These are phyloP conservation scores for Uncinocarpus reesii DNA, from an alignment of 2,329 filamentous ascomycete species.

Conservation along the genomic window DNA sequence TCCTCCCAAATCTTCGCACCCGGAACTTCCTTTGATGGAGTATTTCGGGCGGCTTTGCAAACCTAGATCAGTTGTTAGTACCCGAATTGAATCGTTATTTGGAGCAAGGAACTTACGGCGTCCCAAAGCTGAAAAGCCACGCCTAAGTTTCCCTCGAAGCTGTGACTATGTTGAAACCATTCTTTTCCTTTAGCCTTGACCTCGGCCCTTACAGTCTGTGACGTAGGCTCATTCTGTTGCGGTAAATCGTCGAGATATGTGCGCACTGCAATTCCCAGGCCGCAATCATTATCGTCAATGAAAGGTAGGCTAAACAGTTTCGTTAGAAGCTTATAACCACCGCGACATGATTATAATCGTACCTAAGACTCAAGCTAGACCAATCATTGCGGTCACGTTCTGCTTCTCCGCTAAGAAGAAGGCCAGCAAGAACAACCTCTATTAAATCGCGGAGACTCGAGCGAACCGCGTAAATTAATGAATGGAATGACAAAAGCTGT, in stretches of 20 bases:
- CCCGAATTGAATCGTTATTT: background rate
- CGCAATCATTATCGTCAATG: slow-evolving; percentile 37
- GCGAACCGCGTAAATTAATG: slow-evolving; percentile 68
- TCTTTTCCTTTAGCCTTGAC: slow-evolving; percentile 45
- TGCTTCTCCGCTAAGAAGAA: slow-evolving; percentile 72
- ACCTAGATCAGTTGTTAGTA: slow-evolving; percentile 34
- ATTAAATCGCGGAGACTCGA: slow-evolving; percentile 70
- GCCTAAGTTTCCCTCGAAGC: slow-evolving; percentile 49
- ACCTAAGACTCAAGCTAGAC: slow-evolving; percentile 59
- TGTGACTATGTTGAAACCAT: slow-evolving; percentile 52
- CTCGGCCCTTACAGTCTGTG: slow-evolving; percentile 40
- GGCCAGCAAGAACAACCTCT: slow-evolving; percentile 68
- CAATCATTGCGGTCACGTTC: slow-evolving; percentile 59
- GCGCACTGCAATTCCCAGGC: slow-evolving; percentile 40
- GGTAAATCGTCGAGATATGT: slow-evolving; percentile 45
- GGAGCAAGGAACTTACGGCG: slow-evolving; percentile 42
- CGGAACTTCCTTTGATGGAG: slow-evolving; percentile 41
- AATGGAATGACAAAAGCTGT: slow-evolving; percentile 76
- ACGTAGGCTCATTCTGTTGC: slow-evolving; percentile 46
- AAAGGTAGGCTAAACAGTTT: slow-evolving; percentile 31
- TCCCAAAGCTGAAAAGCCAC: slow-evolving; percentile 56
- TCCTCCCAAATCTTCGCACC: slow-evolving; percentile 48
- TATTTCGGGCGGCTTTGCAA: slow-evolving; percentile 48
- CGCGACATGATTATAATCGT: background rate
- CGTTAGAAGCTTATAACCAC: background rate